Conservation (phyloP, 140 eudicot genomes). For the Erigeron philadelphicus region DNA sequence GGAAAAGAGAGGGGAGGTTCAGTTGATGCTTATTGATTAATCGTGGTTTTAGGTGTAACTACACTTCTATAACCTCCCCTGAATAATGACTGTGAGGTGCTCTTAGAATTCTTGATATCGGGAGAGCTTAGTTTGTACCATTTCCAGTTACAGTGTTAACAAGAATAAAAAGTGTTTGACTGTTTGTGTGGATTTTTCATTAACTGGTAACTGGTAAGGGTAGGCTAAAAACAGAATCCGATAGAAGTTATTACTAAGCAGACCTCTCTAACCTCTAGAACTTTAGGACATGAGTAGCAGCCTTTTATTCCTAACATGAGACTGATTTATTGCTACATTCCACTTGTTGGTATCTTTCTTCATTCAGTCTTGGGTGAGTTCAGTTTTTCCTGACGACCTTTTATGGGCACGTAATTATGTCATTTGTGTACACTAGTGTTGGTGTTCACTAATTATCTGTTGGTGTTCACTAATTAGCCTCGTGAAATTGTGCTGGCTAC, state of each 20-base stretch:
- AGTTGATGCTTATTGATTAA: not conserved
- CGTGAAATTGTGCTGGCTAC: not conserved
- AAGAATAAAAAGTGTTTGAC: not conserved
- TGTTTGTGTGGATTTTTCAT: not conserved
- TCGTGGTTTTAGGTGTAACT: not conserved
- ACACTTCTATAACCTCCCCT: not conserved
- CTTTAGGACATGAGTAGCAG: not conserved
- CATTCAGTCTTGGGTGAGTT: not conserved
- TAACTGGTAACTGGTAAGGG: not conserved
- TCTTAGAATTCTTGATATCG: not conserved
- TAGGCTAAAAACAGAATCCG: not conserved
- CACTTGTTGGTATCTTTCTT: not conserved
- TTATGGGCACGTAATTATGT: not conserved
- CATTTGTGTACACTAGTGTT: not conserved
- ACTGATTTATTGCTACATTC: slow-evolving; percentile 6
- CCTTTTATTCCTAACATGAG: not conserved
- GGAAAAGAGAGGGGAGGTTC: not conserved
- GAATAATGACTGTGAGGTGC: not conserved
- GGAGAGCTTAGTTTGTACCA: not conserved
- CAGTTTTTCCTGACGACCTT: not conserved
- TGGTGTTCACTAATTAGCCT: not conserved
- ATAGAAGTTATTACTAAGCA: not conserved
- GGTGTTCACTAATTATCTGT: too few relatives aligned
- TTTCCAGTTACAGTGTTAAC: not conserved
- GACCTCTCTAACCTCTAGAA: not conserved